These are phyloP conservation scores for Globisporangium spinosum DNA, from an alignment of 352 stramenopile species.

Conservation along the genomic window DNA sequence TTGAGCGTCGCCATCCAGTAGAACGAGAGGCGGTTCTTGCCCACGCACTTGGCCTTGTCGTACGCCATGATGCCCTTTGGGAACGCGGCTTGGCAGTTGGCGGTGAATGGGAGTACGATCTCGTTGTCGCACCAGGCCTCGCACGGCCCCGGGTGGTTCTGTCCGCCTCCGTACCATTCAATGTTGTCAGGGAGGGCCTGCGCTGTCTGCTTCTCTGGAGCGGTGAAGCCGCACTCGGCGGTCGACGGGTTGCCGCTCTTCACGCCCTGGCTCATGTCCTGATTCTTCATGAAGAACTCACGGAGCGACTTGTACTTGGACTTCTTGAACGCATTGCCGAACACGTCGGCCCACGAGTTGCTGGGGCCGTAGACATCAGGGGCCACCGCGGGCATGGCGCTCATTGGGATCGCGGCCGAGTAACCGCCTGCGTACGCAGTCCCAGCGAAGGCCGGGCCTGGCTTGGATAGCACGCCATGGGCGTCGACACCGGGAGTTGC, in stretches of 20 bases:
- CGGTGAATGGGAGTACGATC: constrained; percentile 2
- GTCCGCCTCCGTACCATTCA: constrained; percentile 5
- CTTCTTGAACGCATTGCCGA: constrained; percentile 13
- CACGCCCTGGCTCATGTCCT: constrained; percentile 8
- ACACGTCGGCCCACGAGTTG: constrained; percentile 10
- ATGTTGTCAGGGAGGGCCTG: constrained; percentile 8
- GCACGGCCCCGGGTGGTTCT: constrained; percentile 8
- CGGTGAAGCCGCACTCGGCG: constrained; percentile 10
- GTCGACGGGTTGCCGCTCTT: constrained; percentile 5
- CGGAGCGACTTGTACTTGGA: constrained; percentile 7
- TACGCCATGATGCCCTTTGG: constrained; percentile 19
- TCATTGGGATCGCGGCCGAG: constrained; percentile 13
- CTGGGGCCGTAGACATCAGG: not conserved
- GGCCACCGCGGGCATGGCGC: constrained; percentile 5
- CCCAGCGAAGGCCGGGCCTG: constrained; percentile 13
- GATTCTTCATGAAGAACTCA: constrained; percentile 16
- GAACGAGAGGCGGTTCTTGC: constrained; percentile 20
- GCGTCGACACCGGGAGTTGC: constrained; percentile 1
- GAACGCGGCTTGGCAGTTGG: constrained; percentile 9
- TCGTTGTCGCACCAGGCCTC: constrained; percentile 12
- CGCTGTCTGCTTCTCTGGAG: not conserved
- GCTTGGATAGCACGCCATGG: constrained; percentile 20
- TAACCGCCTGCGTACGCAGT: constrained; percentile 12
- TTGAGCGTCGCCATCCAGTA: constrained; percentile 21
- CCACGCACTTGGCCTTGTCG: constrained; percentile 23